phyloP scores from a whole-genome alignment of 2,329 filamentous ascomycete genomes.

The Pseudogymnoascus verrucosus region DNA sequence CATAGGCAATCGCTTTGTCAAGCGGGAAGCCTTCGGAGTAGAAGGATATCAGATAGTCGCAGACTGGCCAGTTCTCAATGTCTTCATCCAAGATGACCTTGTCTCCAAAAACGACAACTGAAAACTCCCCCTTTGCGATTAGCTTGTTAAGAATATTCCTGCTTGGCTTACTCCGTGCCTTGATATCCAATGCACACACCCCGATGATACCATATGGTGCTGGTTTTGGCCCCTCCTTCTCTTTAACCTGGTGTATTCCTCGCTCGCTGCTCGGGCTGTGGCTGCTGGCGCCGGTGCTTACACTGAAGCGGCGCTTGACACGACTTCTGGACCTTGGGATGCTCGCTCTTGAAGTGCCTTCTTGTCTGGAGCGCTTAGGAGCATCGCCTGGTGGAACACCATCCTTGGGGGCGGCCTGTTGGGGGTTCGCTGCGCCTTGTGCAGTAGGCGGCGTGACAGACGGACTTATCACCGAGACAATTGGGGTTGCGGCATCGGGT shows the following conservation, averaged over 20 bases:
- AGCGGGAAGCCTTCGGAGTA: constrained; percentile 96
- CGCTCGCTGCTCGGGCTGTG: constrained; percentile 71
- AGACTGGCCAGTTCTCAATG: constrained; percentile 89
- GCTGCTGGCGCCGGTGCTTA: constrained; percentile 69
- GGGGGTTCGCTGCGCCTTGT: constrained; percentile 37
- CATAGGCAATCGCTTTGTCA: constrained; percentile 94
- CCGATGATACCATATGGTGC: constrained; percentile 66
- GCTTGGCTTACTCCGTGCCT: constrained; percentile 93
- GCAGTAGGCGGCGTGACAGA: constrained; percentile 33
- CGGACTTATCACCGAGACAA: constrained; percentile 46
- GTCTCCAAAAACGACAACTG: constrained; percentile 95
- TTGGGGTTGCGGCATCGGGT: constrained; percentile 44
- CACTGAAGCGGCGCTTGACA: constrained; percentile 68
- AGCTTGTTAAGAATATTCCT: constrained; percentile 91
- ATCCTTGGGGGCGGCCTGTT: constrained; percentile 35
- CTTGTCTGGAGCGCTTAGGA: constrained; percentile 18
- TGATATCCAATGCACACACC: constrained; percentile 90
- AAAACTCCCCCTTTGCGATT: constrained; percentile 85
- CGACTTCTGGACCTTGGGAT: constrained; percentile 57
- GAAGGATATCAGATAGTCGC: constrained; percentile 93
- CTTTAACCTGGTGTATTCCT: constrained; percentile 39
- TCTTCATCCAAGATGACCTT: constrained; percentile 97
- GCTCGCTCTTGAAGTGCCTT: constrained; percentile 30
- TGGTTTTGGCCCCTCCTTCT: constrained; percentile 53
- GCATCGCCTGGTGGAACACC: not conserved